phyloP scores from a whole-genome alignment of 2,329 filamentous ascomycete species.

The Aspergillus neoniger region DNA sequence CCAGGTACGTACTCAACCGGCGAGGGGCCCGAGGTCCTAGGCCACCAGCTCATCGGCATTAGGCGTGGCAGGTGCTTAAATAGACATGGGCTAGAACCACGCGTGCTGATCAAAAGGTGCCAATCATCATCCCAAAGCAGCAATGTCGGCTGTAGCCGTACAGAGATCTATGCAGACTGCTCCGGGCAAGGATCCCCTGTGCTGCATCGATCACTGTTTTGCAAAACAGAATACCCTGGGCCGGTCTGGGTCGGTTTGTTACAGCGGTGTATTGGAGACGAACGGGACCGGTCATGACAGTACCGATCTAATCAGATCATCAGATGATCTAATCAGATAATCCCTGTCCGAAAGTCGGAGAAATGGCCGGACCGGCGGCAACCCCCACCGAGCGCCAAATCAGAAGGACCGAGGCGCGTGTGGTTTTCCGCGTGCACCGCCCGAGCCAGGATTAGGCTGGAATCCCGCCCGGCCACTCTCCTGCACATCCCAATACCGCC shows the following conservation, averaged over 20 bases:
- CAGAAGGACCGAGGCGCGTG: constrained; percentile 6
- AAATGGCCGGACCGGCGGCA: constrained; percentile 10
- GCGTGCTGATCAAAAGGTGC: not conserved
- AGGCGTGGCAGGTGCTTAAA: not conserved
- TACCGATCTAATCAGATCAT: constrained; percentile 30
- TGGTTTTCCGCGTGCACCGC: constrained; percentile 8
- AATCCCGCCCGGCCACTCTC: not conserved
- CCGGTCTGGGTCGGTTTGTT: too few species aligned
- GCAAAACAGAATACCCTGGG: not conserved
- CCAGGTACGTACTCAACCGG: not conserved
- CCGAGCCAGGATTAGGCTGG: not conserved
- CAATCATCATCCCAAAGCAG: not conserved
- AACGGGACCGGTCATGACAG: constrained; percentile 8
- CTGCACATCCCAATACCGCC: constrained; percentile 3
- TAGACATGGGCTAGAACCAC: not conserved
- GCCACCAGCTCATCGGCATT: not conserved
- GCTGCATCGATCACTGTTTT: not conserved
- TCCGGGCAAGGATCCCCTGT: not conserved
- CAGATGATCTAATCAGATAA: constrained; percentile 34
- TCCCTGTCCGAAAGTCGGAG: constrained; percentile 21
- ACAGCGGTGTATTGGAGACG: not conserved
- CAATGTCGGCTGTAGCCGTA: not conserved
- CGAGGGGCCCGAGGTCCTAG: not conserved
- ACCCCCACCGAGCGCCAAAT: not conserved
- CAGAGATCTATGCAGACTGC: not conserved